phyloP scores from a whole-genome alignment of 345 rosid species.

The Syzygium aqueum region DNA sequence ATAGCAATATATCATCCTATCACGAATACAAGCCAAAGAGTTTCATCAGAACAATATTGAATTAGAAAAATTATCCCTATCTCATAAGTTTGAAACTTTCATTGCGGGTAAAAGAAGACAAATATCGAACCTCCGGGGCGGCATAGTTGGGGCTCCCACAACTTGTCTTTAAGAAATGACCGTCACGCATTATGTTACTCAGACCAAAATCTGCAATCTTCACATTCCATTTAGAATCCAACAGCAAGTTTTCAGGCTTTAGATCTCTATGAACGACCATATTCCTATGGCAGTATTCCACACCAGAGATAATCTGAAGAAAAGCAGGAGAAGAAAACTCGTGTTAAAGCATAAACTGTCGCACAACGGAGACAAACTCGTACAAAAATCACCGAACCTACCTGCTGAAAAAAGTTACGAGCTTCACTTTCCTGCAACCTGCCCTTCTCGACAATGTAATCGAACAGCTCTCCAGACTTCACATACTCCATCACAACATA shows the following conservation, averaged over 20 bases:
- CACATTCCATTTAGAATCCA: conserved; percentile 91
- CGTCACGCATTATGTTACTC: conserved; percentile 98
- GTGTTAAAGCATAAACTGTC: background rate
- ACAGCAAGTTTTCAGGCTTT: conserved; percentile 92
- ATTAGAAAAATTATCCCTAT: background rate
- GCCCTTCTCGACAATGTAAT: conserved; percentile 94
- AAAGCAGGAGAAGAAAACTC: conserved; percentile 7
- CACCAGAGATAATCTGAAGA: conserved; percentile 88
- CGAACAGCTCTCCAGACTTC: conserved; percentile 96
- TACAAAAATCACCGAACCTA: conserved; percentile 6
- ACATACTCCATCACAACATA: conserved; percentile 97
- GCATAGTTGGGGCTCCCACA: conserved; percentile 99
- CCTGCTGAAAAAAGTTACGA: conserved; percentile 97
- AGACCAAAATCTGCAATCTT: conserved; percentile 99
- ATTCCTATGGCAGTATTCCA: conserved; percentile 94
- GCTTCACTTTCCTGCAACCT: conserved; percentile 98
- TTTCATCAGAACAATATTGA: background rate
- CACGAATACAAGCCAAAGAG: background rate
- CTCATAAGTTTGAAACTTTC: background rate
- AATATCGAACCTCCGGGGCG: conserved; percentile 70
- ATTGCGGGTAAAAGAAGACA: background rate
- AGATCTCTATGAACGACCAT: conserved; percentile 98
- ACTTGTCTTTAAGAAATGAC: conserved; percentile 96
- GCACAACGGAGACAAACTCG: background rate
- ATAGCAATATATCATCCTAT: background rate